Evolutionary conservation across 345 rosid species (phyloP).

Genomic region (Citrus inodora): DNA sequence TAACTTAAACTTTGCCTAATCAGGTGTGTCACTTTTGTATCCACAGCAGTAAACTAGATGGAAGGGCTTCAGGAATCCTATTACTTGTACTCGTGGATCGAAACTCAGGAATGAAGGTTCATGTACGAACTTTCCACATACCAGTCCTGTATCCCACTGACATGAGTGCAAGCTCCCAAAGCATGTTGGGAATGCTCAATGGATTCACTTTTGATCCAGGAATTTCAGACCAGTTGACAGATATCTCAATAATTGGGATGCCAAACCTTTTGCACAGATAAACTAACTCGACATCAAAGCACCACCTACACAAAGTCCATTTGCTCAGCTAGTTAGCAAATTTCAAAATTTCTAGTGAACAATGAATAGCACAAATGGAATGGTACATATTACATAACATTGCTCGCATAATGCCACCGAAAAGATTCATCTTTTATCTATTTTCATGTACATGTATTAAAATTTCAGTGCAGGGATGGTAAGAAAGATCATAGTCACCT

Average conservation of each 20-base stretch:
- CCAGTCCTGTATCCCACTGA: constrained; percentile 81
- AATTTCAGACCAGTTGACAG: constrained; percentile 93
- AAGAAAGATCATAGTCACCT: constrained; percentile 39
- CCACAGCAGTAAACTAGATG: neutral
- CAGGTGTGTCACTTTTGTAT: neutral
- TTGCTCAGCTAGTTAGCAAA: neutral
- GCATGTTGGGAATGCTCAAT: constrained; percentile 92
- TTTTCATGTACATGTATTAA: neutral
- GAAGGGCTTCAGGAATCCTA: neutral
- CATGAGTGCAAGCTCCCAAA: constrained; percentile 95
- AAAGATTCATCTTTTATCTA: neutral
- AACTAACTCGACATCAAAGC: constrained; percentile 95
- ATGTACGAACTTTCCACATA: constrained; percentile 60
- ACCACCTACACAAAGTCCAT: constrained; percentile 68
- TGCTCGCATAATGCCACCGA: neutral
- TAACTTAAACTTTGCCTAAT: constrained; percentile 1
- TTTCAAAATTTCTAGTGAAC: neutral
- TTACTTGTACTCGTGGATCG: neutral
- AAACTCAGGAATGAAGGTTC: constrained; percentile 15
- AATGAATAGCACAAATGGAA: neutral
- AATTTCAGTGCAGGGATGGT: neutral
- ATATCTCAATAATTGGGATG: constrained; percentile 75
- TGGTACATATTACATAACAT: neutral
- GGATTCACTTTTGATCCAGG: constrained; percentile 95
- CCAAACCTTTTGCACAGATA: constrained; percentile 78